Evolutionary conservation across 192 early-diverging fungal genomes (phyloP).

Genomic region (Podila verticillata): DNA sequence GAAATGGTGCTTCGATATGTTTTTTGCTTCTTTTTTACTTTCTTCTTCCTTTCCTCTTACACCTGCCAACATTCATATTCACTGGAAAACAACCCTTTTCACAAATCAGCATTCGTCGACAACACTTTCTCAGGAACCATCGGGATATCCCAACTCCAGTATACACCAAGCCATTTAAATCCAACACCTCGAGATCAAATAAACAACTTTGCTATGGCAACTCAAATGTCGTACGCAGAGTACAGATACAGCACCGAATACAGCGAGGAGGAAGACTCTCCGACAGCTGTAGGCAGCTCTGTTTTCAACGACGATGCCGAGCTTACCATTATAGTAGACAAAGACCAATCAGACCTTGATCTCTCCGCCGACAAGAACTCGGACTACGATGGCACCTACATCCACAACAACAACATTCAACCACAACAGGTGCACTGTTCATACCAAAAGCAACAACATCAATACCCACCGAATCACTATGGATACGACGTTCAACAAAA

Average conservation of each 20-base stretch:
- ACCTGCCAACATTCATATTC: too few species aligned
- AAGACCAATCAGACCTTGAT: background rate
- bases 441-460: background rate
- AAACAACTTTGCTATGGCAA: background rate
- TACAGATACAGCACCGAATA: background rate
- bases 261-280: background rate
- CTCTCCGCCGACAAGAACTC: constrained; percentile 1
- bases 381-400: background rate
- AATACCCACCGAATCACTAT: constrained; percentile 27
- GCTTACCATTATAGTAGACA: background rate
- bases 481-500: constrained; percentile 27
- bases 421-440: constrained; percentile 5
- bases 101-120: too few species aligned
- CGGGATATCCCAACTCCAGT: too few species aligned
- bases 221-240: background rate
- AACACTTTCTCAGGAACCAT: too few species aligned
- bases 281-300: background rate
- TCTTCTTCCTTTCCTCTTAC: too few species aligned
- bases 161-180: too few species aligned
- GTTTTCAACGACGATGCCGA: background rate
- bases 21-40: too few species aligned
- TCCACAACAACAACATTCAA: background rate
- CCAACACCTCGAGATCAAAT: too few species aligned
- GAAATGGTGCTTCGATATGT: too few species aligned
- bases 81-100: too few species aligned